Base-by-base conservation (phyloP, 2,329 filamentous ascomycete species). In the Rhynchosporium graminicola region DNA sequence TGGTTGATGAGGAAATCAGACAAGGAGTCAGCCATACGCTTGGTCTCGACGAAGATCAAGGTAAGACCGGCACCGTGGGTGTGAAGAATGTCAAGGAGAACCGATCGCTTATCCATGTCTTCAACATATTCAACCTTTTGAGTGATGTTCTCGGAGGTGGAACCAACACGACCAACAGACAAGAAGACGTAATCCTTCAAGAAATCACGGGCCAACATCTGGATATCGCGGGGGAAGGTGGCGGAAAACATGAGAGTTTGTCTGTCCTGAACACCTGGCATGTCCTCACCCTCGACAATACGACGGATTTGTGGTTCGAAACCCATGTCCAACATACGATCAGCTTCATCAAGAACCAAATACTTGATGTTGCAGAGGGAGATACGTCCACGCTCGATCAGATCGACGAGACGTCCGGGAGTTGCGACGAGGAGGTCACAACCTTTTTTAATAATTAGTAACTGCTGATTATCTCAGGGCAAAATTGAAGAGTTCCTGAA, bases 291-390 rank as follows among this genome's bases (percentile, higher is more conserved):
- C 80, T 98, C 94, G 51, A 99, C 95, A 74, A 99, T 98, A 73
- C 94, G 91, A 74, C 95, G 93, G 76, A 99, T 99, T 82, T 99
- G 95, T 74, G 95, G 95, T 83, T 99, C 95, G 84, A 99, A 99
- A 95, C 95, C 95, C 95, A 99, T 99, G 85, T 99, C 95, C 84
- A 99, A 85, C 95, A 99, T 99, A 78, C 95, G 95, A 83, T 99
- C 95, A 78, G 95, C 95, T 86, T 99, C 95, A 73, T 99, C 95
- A 60, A 99, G 91, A 72, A 99, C 92, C 66, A 99, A 86, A 77
- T 99, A 99, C 84, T 97, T 98, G 85, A 99, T 99, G 85, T 97
- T 97, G 79, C 88, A 87, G 61, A 99, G 88, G 50, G 95, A 98
- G 77, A 99, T 98, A 76, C 94, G 92, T 75, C 95, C 95, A 83